Base-by-base conservation (phyloP, 768 basidiomycete species). In the Boletus pseudopeckii region DNA sequence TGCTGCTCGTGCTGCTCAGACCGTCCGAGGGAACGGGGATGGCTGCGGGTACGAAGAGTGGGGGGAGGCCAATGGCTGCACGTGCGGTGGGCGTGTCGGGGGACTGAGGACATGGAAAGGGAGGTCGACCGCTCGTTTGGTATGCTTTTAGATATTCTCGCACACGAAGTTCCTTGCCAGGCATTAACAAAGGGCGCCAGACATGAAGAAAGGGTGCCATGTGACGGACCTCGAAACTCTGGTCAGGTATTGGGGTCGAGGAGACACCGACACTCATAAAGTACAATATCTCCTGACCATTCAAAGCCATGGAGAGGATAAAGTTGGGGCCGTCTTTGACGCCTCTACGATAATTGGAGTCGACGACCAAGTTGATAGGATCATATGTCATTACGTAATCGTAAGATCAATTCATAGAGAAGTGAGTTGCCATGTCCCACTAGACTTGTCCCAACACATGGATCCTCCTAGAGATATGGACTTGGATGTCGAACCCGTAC, bases 71-170 rank as follows among this genome's bases (percentile, higher is more conserved):
- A 20, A 81, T 63, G 0, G 77, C 72, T 11, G 66, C 56, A 9
- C 84, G 78, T 36, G 74, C 73, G n/a, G 52, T 60, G 2, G 74
- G 71, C 18, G 72, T 74, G n/a, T 72, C 66, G 0, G 84, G 84
- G 4, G 73, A 64, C 48, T 70, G 72, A 0, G 82, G 79, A 36
- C 73, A 75, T 9, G 83, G 81, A 15, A 48, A 60, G 4, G 84
- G 84, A 5, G 79, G 74, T 38, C 68, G 62, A 15, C 79, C 76
- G 0, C 80, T 80, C 0, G 74, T 57, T 28, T 58, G 64, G 59
- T 81, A 84, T 1, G 79, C 74, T 20, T 65, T 67, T 28, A 83
- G 56, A 57, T 86, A 86, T 62, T 84, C 84, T 36, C 75, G 70
- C 5, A 76, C 58, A 37, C 84, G 79, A 24, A 75, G 67, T 72